A percentile compares a stretch with the other conserved stretches of the same genome.
These are phyloP conservation scores for Isoetes taiwanensis DNA, from an alignment of 75 land plant genomes.

Conservation along the genomic window DNA sequence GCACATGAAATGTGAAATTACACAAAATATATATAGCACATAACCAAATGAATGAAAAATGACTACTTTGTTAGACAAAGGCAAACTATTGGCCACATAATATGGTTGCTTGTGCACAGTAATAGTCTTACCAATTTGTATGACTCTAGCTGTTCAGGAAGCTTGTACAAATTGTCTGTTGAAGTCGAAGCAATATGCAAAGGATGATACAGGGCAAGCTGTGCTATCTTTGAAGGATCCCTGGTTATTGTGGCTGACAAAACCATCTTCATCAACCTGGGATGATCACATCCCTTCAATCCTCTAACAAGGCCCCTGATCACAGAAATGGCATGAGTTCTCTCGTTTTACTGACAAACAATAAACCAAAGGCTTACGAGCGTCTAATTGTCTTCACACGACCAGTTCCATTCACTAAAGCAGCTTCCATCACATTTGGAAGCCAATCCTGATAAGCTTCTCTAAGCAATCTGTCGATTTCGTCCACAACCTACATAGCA, in stretches of 20 bases:
- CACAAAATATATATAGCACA: too few relatives aligned
- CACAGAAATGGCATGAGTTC: too few relatives aligned
- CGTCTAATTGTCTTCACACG: constrained; percentile 44
- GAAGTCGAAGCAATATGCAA: constrained; percentile 44
- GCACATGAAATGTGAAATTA: too few relatives aligned
- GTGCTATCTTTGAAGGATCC: constrained; percentile 88
- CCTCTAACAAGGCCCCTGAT: constrained; percentile 82
- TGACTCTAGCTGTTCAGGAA: constrained; percentile 57
- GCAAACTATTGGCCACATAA: neutral
- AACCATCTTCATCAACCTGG: constrained; percentile 75
- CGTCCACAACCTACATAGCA: constrained; percentile 73
- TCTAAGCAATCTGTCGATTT: constrained; percentile 77
- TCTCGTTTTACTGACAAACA: too few relatives aligned
- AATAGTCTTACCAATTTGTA: constrained; percentile 47
- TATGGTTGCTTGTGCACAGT: neutral
- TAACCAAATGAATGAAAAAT: too few relatives aligned
- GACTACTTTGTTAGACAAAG: neutral
- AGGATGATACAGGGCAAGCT: constrained; percentile 76
- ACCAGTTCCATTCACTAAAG: constrained; percentile 23
- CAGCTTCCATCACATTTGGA: constrained; percentile 50
- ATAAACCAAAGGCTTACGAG: too few relatives aligned
- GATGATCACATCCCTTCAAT: constrained; percentile 39
- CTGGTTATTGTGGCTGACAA: constrained; percentile 85
- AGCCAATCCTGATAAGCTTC: constrained; percentile 92
- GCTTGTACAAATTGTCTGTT: constrained; percentile 39